Evolutionary conservation across 805 yeast species (phyloP), one percentile per base, ranked within the genome.

Genomic region (Yarrowia deformans): DNA sequence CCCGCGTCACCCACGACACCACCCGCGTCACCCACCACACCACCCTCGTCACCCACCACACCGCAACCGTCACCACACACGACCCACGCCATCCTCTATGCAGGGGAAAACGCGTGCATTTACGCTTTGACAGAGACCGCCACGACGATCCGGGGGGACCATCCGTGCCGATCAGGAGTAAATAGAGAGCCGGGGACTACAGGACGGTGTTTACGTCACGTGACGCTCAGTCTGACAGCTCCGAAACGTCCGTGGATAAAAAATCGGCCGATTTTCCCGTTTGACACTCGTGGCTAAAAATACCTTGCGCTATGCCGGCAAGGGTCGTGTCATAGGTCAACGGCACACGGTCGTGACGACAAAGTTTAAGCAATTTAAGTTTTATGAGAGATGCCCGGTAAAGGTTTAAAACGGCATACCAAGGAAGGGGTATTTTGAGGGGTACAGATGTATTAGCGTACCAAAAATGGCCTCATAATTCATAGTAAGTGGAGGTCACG

Each of bases 91-190:
- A 12, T 52, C n/a, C n/a, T 52, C 58, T 54, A 54, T 54, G 60
- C 60, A 54, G 60, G 60, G 60, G 60, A 54, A 54, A 37, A 54
- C 60, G 60, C 60, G 60, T 54, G 34, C 34, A 16, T 18, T 37
- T 54, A 39, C 34, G 16, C 14, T 54, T 54, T 37, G 60, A 9
- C 39, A 6, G 60, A 54, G 60, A 35, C 60, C 58, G 37, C 43
- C 43, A 34, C 34, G 60, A 39, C 19, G 60, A 54, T 37, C 45
- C 45, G 60, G 60, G 60, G 58, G 18, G 58, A 23, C 29, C n/a
- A 37, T 54, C 45, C 23, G 45, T 54, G 60, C 39, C 58, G 58
- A 52, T 52, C 58, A 52, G 58, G 58, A 52, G 58, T n/a, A 50
- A 50, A 50, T 19, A 48, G 34, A 14, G n/a, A 14, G 35, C 3